phyloP scores from a whole-genome alignment of 768 basidiomycete species.

The Rhizopogon roseolus region DNA sequence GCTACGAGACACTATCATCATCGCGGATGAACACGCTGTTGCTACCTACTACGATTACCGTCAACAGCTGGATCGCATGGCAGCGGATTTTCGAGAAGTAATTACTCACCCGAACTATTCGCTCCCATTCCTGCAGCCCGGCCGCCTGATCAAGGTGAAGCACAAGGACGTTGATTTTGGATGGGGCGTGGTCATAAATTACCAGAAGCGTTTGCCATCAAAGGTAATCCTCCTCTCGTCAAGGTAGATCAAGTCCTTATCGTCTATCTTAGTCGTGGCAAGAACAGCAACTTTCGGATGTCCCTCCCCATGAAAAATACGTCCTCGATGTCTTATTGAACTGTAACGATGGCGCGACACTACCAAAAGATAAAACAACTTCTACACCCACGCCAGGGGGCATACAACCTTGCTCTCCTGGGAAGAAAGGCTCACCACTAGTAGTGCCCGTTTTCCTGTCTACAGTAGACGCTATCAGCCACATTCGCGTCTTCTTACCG shows the following conservation, averaged over 20 bases:
- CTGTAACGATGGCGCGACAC: conserved; percentile 57
- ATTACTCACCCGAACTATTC: conserved; percentile 94
- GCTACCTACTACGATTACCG: conserved; percentile 89
- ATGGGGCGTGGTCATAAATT: conserved; percentile 94
- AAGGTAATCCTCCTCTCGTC: conserved; percentile 45
- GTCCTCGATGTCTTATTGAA: conserved; percentile 89
- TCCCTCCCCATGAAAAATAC: conserved; percentile 85
- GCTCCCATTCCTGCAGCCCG: conserved; percentile 90
- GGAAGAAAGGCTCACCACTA: conserved; percentile 74
- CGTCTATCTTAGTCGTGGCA: conserved; percentile 48
- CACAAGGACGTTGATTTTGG: conserved; percentile 88
- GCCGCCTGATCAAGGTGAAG: conserved; percentile 88
- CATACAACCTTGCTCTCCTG: conserved; percentile 68
- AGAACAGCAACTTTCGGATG: conserved; percentile 56
- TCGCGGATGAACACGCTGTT: conserved; percentile 80
- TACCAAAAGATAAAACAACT: conserved; percentile 55
- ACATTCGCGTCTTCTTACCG: conserved; percentile 81
- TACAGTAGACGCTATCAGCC: conserved; percentile 81
- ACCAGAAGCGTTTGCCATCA: conserved; percentile 78
- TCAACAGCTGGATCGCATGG: conserved; percentile 90
- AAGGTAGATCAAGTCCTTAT: background rate
- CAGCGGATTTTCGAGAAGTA: conserved; percentile 83
- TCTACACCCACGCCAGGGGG: conserved; percentile 59
- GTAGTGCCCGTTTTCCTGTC: conserved; percentile 87
- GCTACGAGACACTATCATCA: conserved; percentile 53